Evolutionary conservation across 2,329 filamentous ascomycete species (phyloP), one percentile per base, ranked within the genome.

Genomic region (Aspergillus amoenus): DNA sequence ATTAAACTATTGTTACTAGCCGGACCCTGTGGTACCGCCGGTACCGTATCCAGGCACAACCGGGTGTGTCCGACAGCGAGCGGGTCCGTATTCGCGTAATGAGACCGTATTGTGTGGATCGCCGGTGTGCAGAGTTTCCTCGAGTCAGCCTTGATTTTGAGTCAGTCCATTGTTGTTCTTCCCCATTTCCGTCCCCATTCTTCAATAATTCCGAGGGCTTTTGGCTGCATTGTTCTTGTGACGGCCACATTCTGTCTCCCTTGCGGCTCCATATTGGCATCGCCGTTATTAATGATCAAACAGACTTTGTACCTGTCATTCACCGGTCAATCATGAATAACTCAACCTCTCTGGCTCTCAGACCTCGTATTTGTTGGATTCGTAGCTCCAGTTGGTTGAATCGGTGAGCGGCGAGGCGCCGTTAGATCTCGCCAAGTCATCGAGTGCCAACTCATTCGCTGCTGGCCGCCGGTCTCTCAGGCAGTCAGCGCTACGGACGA

Each of bases 1-100:
- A 47, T 47, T 47, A 47, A 47, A 47, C 44, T 34, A 47, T 34
- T 47, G 44, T 46, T 47, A 47, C 44, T 47, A 47, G 44, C n/a
- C 44, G 27, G 44, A 34, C 44, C 44, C 44, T 47, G 17, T 34
- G 27, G n/a, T 42, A 42, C 30, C 27, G n/a, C 27, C 5, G 15
- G n/a, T 34, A 47, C 27, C 30, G 44, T 34, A n/a, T 18, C 30
- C 17, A 15, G 18, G 44, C 15, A 40, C 37, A 11, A 30, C 27
- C 27, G 27, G 27, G 27, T 30, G 27, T 30, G 27, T 11, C 27
- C 27, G 27, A 30, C 27, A 30, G 27, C 8, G 27, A 30, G 27
- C 27, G 27, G 13, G 37, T 22, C 11, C 4, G 44, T 34, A 47
- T 30, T 24, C 22, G 15, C 3, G 43, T 45, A 45, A n/a, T n/a